These are phyloP conservation scores for Platanthera zijinensis DNA, from an alignment of 106 monocot species.

Conservation along the genomic window DNA sequence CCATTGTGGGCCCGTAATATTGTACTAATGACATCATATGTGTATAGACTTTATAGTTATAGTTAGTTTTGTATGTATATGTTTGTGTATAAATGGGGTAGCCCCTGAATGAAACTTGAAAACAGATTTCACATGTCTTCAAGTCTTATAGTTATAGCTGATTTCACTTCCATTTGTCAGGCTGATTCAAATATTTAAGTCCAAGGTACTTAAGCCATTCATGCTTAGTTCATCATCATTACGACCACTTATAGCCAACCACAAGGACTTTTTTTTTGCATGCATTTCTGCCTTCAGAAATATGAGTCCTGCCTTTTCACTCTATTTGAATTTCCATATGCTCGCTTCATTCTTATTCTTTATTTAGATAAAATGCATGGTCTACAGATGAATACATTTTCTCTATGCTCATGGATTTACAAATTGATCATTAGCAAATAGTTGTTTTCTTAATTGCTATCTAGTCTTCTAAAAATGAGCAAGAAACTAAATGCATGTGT, in stretches of 20 bases:
- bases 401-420: neutral
- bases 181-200: neutral
- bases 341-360: neutral
- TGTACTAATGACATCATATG: too few relatives aligned
- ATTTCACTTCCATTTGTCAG: neutral
- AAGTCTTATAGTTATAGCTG: neutral
- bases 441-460: neutral
- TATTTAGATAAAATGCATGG: neutral
- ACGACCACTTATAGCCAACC: neutral
- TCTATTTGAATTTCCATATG: neutral
- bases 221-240: neutral
- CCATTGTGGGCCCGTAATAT: too few relatives aligned
- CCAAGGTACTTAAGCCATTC: neutral
- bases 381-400: neutral
- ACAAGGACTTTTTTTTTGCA: neutral
- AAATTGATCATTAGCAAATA: constrained; percentile 1
- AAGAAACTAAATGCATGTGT: constrained; percentile 1
- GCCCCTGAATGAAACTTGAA: too few relatives aligned
- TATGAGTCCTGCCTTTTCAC: neutral
- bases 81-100: too few relatives aligned
- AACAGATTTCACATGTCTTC: too few relatives aligned
- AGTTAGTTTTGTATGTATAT: too few relatives aligned
- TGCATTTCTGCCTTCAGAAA: neutral
- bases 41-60: too few relatives aligned
- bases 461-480: neutral